Conservation (phyloP, 2,329 filamentous ascomycete species). For the Phialophora chinensis region DNA sequence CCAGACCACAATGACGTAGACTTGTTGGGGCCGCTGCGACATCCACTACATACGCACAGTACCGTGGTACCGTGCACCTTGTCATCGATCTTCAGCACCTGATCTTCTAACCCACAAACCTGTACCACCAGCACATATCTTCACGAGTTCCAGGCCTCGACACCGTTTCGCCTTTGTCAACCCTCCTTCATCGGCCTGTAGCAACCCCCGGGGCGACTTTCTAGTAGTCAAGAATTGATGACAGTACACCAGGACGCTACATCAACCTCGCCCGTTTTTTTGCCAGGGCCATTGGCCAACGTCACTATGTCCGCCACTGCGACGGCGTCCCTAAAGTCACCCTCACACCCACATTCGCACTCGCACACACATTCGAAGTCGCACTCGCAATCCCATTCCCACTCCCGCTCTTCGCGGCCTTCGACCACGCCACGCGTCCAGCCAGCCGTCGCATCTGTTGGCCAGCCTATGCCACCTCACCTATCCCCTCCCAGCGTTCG, state of each 20-base stretch:
- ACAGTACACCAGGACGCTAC: constrained; percentile 22
- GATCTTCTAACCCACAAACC: constrained; percentile 1
- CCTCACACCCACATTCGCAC: constrained; percentile 36
- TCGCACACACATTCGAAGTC: constrained; percentile 37
- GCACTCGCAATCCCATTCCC: constrained; percentile 38
- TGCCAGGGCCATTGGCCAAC: constrained; percentile 15
- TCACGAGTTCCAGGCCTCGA: constrained; percentile 1
- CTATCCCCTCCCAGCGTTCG: constrained; percentile 50
- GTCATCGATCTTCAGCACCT: constrained; percentile 11
- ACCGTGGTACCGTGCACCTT: not conserved
- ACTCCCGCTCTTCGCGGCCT: constrained; percentile 39
- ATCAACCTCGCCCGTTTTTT: constrained; percentile 20
- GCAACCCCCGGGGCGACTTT: not conserved
- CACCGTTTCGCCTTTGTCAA: not conserved
- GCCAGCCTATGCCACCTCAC: constrained; percentile 61
- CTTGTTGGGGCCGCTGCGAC: constrained; percentile 10
- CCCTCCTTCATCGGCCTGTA: not conserved
- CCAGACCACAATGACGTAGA: constrained; percentile 35
- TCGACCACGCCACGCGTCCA: constrained; percentile 61
- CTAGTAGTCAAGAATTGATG: constrained; percentile 12
- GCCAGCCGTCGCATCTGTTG: constrained; percentile 60
- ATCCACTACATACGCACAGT: not conserved
- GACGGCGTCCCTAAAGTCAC: constrained; percentile 39
- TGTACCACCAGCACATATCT: not conserved
- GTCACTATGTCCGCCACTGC: constrained; percentile 41